Evolutionary conservation across 768 basidiomycete species (phyloP).

Genomic region (Jaapia argillacea): DNA sequence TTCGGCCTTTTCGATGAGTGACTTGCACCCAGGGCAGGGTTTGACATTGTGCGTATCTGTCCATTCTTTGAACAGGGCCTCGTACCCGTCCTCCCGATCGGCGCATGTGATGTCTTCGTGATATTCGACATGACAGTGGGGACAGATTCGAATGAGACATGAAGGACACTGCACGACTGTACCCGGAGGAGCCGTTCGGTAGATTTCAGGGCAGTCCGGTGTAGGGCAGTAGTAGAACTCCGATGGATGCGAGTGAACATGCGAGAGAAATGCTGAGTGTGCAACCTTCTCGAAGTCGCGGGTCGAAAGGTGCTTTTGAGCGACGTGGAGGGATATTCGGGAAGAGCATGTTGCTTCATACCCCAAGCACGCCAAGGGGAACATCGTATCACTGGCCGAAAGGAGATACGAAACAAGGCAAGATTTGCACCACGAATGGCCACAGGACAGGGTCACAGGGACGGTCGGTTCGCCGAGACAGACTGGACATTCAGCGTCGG

Average conservation of each 20-base stretch:
- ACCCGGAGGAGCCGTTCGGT: constrained; percentile 42
- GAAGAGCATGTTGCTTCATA: constrained; percentile 46
- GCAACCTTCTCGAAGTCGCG: constrained; percentile 45
- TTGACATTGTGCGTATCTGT: constrained; percentile 54
- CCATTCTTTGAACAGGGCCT: constrained; percentile 57
- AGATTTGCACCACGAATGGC: constrained; percentile 57
- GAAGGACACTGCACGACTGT: constrained; percentile 58
- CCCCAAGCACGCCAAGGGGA: constrained; percentile 70
- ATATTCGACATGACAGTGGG: constrained; percentile 43
- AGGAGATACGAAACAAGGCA: constrained; percentile 53
- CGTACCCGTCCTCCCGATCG: constrained; percentile 41
- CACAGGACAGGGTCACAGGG: constrained; percentile 48
- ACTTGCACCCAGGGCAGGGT: constrained; percentile 62
- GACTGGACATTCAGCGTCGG: constrained; percentile 43
- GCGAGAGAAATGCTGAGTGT: constrained; percentile 47
- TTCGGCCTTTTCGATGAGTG: constrained; percentile 59
- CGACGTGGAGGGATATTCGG: constrained; percentile 42
- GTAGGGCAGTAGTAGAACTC: constrained; percentile 74
- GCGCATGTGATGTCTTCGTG: constrained; percentile 65
- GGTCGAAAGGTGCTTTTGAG: constrained; percentile 38
- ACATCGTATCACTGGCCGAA: constrained; percentile 45
- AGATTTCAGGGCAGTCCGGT: constrained; percentile 69
- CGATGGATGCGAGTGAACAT: constrained; percentile 46
- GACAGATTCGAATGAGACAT: constrained; percentile 61
- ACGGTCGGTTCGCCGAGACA: constrained; percentile 50